Base-by-base conservation (phyloP, 139 green algal genomes). In the Micractinium conductrix region DNA sequence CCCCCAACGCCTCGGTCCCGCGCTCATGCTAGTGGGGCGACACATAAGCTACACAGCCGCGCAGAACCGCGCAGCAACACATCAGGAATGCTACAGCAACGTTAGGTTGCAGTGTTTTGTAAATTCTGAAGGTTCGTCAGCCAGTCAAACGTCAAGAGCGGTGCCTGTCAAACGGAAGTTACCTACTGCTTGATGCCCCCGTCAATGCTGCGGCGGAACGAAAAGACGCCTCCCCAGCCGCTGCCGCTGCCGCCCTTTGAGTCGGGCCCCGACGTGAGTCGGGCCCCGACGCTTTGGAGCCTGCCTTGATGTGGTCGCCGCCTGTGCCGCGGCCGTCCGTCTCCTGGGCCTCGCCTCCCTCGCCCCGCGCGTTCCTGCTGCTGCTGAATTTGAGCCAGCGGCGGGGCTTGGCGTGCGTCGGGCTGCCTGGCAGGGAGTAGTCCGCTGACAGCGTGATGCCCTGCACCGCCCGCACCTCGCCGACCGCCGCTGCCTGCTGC, bases 181-280 rank as follows among this genome's bases (percentile, higher is more conserved):
- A 2, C 4, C n/a, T 53, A 60, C 44, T 50, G 43, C 70, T 58
- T 58, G 70, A 26, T 44, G 45, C 45, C 26, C 58, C 76, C 76
- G 7, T 82, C 76, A 4, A 73, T 8, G 76, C 76, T 82, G 55
- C 76, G 53, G 26, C 76, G 38, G 55, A 82, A 82, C 26, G 55
- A 30, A 43, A 82, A 82, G 76, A 82, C 72, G 58, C 76, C 76
- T 40, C 76, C 53, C 76, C 76, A 82, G 24, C 76, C 62, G 38
- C 35, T 53, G 4, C 68, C 40, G 33, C 42, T 55, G 53, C 74
- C 74, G 50, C 74, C 50, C 43, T 78, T n/a, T n/a, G n/a, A n/a
- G n/a, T n/a, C n/a, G n/a, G n/a, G n/a, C n/a, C n/a, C n/a, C n/a
- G n/a, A n/a, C n/a, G n/a, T n/a, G n/a, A n/a, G n/a, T n/a, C n/a